Conservation (phyloP, 345 rosid genomes). For the Gossypium sturtianum region DNA sequence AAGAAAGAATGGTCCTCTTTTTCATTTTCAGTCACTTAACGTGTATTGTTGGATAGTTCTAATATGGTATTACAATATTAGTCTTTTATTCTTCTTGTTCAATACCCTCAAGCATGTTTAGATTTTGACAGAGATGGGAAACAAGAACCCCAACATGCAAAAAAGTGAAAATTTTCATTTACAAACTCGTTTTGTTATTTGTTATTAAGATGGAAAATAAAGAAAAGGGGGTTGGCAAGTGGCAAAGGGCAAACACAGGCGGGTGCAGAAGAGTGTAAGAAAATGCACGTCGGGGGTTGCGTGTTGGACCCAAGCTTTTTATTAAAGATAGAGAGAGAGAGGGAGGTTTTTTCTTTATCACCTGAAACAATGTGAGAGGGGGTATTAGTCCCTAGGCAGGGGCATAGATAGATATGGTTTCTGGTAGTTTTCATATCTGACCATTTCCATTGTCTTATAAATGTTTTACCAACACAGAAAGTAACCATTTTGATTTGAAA, state of each 20-base stretch:
- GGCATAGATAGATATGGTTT: neutral
- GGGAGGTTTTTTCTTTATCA: neutral
- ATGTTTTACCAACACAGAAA: slow-evolving; percentile 1
- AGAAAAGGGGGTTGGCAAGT: neutral
- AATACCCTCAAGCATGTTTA: neutral
- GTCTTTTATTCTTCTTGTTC: neutral
- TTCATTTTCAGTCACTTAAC: neutral
- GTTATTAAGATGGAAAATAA: slow-evolving; percentile 5
- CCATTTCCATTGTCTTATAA: neutral
- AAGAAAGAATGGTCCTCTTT: neutral
- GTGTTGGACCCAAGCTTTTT: slow-evolving; percentile 29
- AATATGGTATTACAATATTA: neutral
- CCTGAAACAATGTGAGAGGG: too few species aligned
- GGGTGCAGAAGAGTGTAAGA: neutral
- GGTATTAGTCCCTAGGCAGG: slow-evolving; percentile 12
- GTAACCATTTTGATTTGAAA: neutral
- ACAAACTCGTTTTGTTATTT: neutral
- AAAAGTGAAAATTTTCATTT: neutral
- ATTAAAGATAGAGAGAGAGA: slow-evolving; percentile 9
- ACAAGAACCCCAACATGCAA: neutral
- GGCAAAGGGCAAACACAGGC: slow-evolving; percentile 13
- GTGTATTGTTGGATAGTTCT: neutral
- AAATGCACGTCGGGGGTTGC: slow-evolving; percentile 37
- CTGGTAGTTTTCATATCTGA: slow-evolving; percentile 2
- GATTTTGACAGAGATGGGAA: neutral